Percentiles rank a stretch among this genome's conserved stretches.
These are phyloP conservation scores for Talaromyces stipitatus DNA, from an alignment of 495 filamentous ascomycete genomes.

Conservation along the genomic window DNA sequence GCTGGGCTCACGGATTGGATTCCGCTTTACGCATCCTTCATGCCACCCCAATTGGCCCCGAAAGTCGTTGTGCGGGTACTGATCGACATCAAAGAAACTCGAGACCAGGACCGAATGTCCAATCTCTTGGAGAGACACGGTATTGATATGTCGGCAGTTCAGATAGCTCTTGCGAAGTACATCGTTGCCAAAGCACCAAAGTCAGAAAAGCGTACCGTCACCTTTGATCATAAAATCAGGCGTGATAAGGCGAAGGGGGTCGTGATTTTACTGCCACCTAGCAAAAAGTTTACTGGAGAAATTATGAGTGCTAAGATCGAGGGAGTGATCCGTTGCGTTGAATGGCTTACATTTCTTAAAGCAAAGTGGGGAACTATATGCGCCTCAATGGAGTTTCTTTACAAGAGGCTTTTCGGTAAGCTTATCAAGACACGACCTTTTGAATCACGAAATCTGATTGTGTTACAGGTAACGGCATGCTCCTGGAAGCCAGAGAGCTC, in stretches of 20 bases:
- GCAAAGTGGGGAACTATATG: constrained; percentile 67
- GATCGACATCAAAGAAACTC: constrained; percentile 53
- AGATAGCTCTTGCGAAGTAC: constrained; percentile 48
- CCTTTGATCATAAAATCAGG: constrained; percentile 26
- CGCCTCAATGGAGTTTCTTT: constrained; percentile 54
- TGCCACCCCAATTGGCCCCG: constrained; percentile 43
- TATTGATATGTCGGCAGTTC: constrained; percentile 44
- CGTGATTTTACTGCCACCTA: constrained; percentile 31
- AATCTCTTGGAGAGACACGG: constrained; percentile 44
- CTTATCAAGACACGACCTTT: background rate
- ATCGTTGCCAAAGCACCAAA: constrained; percentile 26
- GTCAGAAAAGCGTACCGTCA: constrained; percentile 23
- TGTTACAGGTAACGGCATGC: constrained; percentile 1
- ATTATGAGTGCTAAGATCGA: constrained; percentile 55
- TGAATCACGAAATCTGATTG: background rate
- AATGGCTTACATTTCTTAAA: constrained; percentile 74
- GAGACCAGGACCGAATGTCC: constrained; percentile 40
- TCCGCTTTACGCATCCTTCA: constrained; percentile 77
- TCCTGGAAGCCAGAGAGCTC: constrained; percentile 53
- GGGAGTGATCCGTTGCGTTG: constrained; percentile 65
- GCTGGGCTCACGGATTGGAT: constrained; percentile 64
- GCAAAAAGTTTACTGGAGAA: constrained; percentile 58
- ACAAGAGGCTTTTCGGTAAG: constrained; percentile 49
- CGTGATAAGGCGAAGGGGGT: constrained; percentile 23
- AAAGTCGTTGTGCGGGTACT: constrained; percentile 44